Base-by-base conservation (phyloP, 371 early-diverging fungal species). In the Mucor indicus region DNA sequence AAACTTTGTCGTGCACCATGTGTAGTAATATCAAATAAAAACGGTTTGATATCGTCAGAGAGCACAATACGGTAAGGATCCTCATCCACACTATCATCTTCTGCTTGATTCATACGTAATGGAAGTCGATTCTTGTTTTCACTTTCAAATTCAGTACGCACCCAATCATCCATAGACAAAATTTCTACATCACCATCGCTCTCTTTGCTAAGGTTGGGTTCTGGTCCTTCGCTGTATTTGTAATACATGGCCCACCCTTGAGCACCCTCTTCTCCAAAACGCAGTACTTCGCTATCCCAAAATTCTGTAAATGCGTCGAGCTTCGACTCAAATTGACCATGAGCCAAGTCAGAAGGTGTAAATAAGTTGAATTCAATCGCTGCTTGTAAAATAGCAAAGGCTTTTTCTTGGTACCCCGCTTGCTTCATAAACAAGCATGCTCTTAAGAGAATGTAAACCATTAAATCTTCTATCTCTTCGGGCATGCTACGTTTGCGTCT, bases 231-330 rank as follows among this genome's bases (percentile, higher is more conserved):
- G 22, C 39, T 52, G 12, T 53, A 38, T 5, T 38, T 27, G 32
- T 60, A 62, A 35, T 53, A 72, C 19, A 60, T 60, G 16, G 44
- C 38, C 85, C 85, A 86, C 1, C 85, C 86, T 51, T 57, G 67
- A 0, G 84, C 85, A 25, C 79, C 89, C 50, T 69, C 60, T 57
- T 92, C 93, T 4, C 91, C 91, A 65, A 91, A 85, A 4, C 91
- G 67, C 17, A 86, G 75, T 13, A 74, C 64, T 61, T 88, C 91
- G 36, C 75, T 79, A 41, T 89, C 90, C 91, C 91, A 92, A 64
- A 86, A 92, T 10, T 68, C 69, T 31, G 75, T 81, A 44, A 92
- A 83, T 36, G 75, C 67, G 2, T 67, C 63, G 8, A 87, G 12
- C 52, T 81, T 72, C 19, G 82, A 64, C 3, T 69, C 58, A 53